Conservation (phyloP, 2,329 filamentous ascomycete genomes). For the Huntiella abstrusa region DNA sequence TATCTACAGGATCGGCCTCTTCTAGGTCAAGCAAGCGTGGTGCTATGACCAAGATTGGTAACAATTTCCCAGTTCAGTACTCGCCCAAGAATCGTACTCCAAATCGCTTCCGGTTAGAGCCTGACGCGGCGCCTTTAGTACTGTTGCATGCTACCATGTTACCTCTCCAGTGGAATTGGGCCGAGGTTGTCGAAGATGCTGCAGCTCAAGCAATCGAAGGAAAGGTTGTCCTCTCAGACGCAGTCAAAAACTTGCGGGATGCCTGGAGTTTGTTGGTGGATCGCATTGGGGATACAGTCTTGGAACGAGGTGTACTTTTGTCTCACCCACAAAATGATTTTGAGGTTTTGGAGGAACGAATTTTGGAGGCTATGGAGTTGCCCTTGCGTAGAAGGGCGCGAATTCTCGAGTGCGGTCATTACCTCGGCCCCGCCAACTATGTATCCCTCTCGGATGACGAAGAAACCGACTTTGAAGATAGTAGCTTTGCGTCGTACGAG, state of each 20-base stretch:
- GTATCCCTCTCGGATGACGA: slow-evolving; percentile 20
- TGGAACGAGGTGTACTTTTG: slow-evolving; percentile 54
- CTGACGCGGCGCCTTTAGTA: slow-evolving; percentile 48
- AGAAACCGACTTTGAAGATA: slow-evolving; percentile 24
- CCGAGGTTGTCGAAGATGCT: slow-evolving; percentile 27
- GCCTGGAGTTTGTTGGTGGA: slow-evolving; percentile 51
- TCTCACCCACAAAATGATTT: slow-evolving; percentile 66
- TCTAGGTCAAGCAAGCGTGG: slow-evolving; percentile 29
- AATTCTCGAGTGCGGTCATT: slow-evolving; percentile 60
- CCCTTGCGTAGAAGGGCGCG: slow-evolving; percentile 43
- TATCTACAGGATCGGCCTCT: slow-evolving; percentile 46
- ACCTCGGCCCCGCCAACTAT: slow-evolving; percentile 41
- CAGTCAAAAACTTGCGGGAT: slow-evolving; percentile 33
- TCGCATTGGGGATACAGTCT: slow-evolving; percentile 52
- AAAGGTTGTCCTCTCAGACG: slow-evolving; percentile 18
- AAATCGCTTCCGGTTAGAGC: slow-evolving; percentile 37
- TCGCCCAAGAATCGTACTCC: slow-evolving; percentile 38
- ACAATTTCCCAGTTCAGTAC: slow-evolving; percentile 30
- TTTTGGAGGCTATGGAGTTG: slow-evolving; percentile 57
- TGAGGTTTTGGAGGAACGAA: slow-evolving; percentile 57
- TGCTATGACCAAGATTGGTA: slow-evolving; percentile 37
- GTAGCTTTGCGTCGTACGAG: slow-evolving; percentile 13
- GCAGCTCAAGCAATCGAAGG: slow-evolving; percentile 16
- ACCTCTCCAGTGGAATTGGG: slow-evolving; percentile 49
- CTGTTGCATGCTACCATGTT: slow-evolving; percentile 61